These are phyloP conservation scores for Apiospora aurea DNA, from an alignment of 2,329 filamentous ascomycete genomes.

Conservation along the genomic window DNA sequence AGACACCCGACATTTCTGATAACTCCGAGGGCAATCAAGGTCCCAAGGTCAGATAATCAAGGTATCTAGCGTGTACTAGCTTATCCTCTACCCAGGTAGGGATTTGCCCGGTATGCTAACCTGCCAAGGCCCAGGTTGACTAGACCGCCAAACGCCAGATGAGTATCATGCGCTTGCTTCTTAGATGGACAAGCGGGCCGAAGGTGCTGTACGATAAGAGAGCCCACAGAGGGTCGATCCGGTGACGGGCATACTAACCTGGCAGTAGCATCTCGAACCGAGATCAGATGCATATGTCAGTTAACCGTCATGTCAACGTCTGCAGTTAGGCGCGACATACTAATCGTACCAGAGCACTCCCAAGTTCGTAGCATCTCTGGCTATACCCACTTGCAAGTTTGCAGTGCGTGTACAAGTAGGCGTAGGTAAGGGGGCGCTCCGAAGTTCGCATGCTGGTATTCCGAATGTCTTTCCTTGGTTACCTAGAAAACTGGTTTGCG, in stretches of 20 bases:
- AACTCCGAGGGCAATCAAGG: neutral
- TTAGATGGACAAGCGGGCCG: neutral
- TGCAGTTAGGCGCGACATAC: conserved; percentile 3
- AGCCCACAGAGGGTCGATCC: conserved; percentile 1
- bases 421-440: conserved; percentile 5
- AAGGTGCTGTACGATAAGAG: neutral
- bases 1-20: neutral
- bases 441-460: conserved; percentile 26
- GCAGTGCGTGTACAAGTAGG: neutral
- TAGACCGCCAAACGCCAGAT: neutral
- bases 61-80: neutral
- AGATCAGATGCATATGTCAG: conserved; percentile 11
- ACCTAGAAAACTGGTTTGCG: conserved; percentile 31
- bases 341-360: neutral
- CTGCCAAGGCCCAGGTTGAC: neutral
- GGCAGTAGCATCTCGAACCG: neutral
- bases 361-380: conserved; percentile 8
- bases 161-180: neutral
- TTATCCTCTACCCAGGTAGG: neutral
- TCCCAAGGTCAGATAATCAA: neutral
- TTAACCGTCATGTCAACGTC: conserved; percentile 18
- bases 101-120: neutral
- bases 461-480: conserved; percentile 35
- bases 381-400: neutral
- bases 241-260: neutral